These are phyloP conservation scores for Tetraselmis chui DNA, from an alignment of 139 green algal genomes.

Conservation along the genomic window DNA sequence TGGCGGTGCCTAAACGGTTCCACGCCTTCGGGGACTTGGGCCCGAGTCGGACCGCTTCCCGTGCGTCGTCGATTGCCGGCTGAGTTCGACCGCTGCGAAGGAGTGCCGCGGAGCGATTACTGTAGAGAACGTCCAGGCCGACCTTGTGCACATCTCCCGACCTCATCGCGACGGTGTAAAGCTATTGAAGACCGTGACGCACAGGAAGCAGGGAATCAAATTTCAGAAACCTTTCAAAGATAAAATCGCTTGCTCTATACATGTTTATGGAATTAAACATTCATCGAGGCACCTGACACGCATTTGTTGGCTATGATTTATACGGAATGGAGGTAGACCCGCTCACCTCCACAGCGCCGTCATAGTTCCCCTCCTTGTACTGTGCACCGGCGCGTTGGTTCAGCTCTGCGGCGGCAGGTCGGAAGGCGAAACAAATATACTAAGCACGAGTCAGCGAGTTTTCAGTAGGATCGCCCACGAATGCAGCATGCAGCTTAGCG, in stretches of 20 bases:
- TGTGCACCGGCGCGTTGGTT: not conserved
- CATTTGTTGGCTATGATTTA: no score
- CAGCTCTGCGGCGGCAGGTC: not conserved
- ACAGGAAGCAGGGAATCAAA: no score
- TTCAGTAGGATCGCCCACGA: no score
- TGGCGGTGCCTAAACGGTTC: not conserved
- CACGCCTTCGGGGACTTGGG: not conserved
- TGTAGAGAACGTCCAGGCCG: not conserved
- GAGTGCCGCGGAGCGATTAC: not conserved
- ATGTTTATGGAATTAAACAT: no score
- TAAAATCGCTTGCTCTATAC: no score
- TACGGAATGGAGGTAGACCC: no score
- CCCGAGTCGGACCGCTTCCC: not conserved
- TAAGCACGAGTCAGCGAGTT: no score
- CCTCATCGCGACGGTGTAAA: not conserved
- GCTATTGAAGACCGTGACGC: no score
- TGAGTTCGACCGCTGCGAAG: not conserved
- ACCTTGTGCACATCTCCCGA: not conserved
- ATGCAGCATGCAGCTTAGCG: no score
- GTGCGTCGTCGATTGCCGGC: not conserved
- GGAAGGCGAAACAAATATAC: no score
- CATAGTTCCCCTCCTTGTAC: not conserved
- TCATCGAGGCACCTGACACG: no score
- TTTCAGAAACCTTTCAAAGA: no score
- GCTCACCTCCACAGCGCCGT: not conserved